Evolutionary conservation across 805 yeast species (phyloP).

Genomic region (Starmerella roubikii): DNA sequence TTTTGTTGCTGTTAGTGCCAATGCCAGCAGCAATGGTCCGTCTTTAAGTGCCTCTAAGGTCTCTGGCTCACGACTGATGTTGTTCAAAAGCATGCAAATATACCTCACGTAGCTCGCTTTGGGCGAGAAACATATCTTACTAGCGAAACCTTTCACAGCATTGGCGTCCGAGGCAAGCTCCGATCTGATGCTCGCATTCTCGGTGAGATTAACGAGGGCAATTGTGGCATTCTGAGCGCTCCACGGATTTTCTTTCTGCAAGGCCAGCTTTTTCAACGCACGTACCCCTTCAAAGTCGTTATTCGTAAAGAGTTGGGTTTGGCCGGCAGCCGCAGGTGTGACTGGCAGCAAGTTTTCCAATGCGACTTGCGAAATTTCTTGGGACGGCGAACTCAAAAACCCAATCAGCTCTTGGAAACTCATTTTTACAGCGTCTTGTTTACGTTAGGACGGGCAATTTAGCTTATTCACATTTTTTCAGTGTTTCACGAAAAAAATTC

Average conservation of each 20-base stretch:
- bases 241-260: conserved; percentile 11
- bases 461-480: no score
- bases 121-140: conserved; percentile 47
- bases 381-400: conserved; percentile 70
- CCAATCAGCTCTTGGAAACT: conserved; percentile 39
- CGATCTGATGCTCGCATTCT: conserved; percentile 48
- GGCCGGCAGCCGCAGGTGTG: conserved; percentile 41
- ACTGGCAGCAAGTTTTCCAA: conserved; percentile 70
- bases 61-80: conserved; percentile 64
- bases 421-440: conserved; percentile 7
- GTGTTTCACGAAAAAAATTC: no score
- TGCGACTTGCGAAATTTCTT: conserved; percentile 70
- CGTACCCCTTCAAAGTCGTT: conserved; percentile 57
- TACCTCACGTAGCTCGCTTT: conserved; percentile 6
- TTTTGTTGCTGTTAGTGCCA: conserved; percentile 58
- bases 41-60: conserved; percentile 39
- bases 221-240: conserved; percentile 55
- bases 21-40: conserved; percentile 46
- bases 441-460: no score
- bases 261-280: conserved; percentile 40
- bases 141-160: conserved; percentile 34
- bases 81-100: conserved; percentile 66
- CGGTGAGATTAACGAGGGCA: conserved; percentile 71
- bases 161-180: conserved; percentile 50
- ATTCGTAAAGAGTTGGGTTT: conserved; percentile 50